Percentiles rank a stretch among this genome's conserved stretches.
These are phyloP conservation scores for Calonectria pteridis DNA, from an alignment of 2,329 filamentous ascomycete genomes.

Conservation along the genomic window DNA sequence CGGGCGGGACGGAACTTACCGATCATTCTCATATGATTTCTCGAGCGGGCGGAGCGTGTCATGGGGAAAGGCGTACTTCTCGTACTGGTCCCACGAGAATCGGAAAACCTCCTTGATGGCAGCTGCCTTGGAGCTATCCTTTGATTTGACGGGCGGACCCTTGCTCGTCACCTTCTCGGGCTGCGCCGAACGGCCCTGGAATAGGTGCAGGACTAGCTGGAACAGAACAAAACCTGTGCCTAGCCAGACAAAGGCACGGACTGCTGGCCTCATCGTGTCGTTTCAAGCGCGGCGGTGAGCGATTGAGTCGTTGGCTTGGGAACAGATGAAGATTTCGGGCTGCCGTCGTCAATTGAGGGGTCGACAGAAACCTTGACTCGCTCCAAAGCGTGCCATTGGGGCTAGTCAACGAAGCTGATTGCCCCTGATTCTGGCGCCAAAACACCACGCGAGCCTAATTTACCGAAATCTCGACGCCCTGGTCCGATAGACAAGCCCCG, in stretches of 20 bases:
- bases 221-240: constrained; percentile 17
- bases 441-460: neutral
- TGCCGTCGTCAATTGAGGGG: neutral
- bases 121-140: constrained; percentile 25
- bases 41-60: constrained; percentile 31
- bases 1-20: neutral
- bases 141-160: neutral
- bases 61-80: constrained; percentile 33
- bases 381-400: neutral
- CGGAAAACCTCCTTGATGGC: constrained; percentile 28
- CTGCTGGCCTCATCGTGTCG: constrained; percentile 13
- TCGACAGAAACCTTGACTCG: neutral
- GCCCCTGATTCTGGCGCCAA: neutral
- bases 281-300: neutral
- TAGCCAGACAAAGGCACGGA: constrained; percentile 25
- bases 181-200: neutral
- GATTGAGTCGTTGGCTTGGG: neutral
- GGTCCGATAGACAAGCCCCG: neutral
- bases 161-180: neutral
- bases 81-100: constrained; percentile 38
- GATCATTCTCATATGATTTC: constrained; percentile 30
- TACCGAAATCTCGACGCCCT: neutral
- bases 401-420: neutral
- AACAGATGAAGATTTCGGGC: neutral
- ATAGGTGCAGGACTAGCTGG: neutral